Conservation (phyloP, 2,329 filamentous ascomycete species). For the Incumbomyces lentus region DNA sequence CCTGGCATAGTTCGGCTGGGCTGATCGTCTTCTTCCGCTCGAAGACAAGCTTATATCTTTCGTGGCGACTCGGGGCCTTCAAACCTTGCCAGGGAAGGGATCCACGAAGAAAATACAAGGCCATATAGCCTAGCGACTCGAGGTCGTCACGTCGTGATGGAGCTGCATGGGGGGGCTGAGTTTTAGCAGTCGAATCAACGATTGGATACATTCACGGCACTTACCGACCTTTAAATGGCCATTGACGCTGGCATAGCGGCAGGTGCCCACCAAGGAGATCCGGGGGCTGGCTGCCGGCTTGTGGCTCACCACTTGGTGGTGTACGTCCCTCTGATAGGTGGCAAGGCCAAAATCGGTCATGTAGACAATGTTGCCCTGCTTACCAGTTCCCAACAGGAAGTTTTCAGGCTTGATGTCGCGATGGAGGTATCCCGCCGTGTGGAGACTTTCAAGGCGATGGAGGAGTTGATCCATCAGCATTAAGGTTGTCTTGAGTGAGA, state of each 20-base stretch:
- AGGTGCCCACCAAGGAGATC: conserved; percentile 16
- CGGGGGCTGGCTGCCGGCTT: background rate
- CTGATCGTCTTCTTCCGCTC: conserved; percentile 20
- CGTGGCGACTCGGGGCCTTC: conserved; percentile 40
- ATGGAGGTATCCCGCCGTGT: conserved; percentile 20
- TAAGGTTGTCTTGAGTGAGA: conserved; percentile 25
- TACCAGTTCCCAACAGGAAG: conserved; percentile 22
- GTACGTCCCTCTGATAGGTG: conserved; percentile 8
- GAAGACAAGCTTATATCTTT: conserved; percentile 10
- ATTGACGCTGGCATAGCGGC: conserved; percentile 21
- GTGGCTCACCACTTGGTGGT: too few relatives aligned
- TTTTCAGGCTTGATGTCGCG: conserved; percentile 25
- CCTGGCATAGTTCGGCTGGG: conserved; percentile 16
- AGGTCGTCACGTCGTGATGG: conserved; percentile 14
- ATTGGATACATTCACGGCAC: conserved; percentile 11
- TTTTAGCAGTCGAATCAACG: conserved; percentile 8
- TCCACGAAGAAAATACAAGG: conserved; percentile 65
- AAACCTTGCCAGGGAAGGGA: conserved; percentile 62
- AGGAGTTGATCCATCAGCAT: conserved; percentile 24
- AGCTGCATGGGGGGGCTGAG: conserved; percentile 6
- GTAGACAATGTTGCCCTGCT: conserved; percentile 21
- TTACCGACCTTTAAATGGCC: conserved; percentile 16
- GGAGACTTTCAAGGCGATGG: conserved; percentile 20
- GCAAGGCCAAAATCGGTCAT: conserved; percentile 24
- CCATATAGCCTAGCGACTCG: conserved; percentile 52